These are phyloP conservation scores for Paramecium biaurelia DNA, from an alignment of 73 alveolate species.

Conservation along the genomic window DNA sequence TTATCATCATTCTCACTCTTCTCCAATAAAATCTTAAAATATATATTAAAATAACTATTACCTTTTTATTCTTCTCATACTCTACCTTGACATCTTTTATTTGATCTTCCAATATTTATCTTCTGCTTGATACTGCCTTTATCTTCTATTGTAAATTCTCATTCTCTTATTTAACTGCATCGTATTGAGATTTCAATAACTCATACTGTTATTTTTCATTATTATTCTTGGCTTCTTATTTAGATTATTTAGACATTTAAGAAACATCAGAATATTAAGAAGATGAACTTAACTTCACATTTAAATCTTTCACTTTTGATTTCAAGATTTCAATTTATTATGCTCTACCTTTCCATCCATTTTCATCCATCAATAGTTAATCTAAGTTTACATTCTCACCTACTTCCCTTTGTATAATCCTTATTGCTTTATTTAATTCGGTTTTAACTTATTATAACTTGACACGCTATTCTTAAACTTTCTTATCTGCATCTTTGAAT, in stretches of 20 bases:
- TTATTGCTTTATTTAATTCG: conserved; percentile 59
- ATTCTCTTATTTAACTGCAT: conserved; percentile 1
- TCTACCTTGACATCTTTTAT: conserved; percentile 52
- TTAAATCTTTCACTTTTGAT: conserved; percentile 60
- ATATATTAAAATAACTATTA: background rate
- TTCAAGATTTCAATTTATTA: conserved; percentile 56
- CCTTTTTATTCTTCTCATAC: conserved; percentile 62
- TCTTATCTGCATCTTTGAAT: conserved; percentile 58
- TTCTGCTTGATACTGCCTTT: conserved; percentile 60
- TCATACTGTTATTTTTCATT: background rate
- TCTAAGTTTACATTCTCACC: conserved; percentile 60
- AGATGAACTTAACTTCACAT: conserved; percentile 17
- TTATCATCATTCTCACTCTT: conserved; percentile 64
- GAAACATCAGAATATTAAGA: conserved; percentile 33
- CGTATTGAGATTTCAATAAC: conserved; percentile 46
- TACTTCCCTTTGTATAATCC: conserved; percentile 57
- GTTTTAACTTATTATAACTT: conserved; percentile 31
- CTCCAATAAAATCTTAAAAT: conserved; percentile 29
- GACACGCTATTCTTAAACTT: conserved; percentile 55
- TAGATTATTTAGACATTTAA: background rate
- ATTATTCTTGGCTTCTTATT: background rate
- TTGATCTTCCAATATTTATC: conserved; percentile 49
- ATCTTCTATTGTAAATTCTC: conserved; percentile 38
- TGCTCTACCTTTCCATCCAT: conserved; percentile 66
- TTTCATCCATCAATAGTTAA: conserved; percentile 58